Evolutionary conservation across 2,329 filamentous ascomycete genomes (phyloP), one percentile per base, ranked within the genome.

Genomic region (Scolecobasidium constrictum): DNA sequence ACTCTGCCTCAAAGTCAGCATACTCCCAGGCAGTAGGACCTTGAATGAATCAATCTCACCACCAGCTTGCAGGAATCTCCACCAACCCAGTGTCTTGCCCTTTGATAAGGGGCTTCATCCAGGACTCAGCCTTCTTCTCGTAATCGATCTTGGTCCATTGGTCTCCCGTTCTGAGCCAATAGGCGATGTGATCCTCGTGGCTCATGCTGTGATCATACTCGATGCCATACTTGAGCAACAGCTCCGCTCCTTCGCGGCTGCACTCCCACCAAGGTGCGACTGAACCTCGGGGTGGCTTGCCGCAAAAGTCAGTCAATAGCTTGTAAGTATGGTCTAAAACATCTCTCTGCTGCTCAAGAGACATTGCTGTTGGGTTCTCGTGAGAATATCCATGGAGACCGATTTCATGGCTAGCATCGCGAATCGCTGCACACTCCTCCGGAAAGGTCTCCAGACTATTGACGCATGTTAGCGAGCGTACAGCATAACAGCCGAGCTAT

Each of bases 211-310:
- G 78, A 51, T 83, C 79, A 52, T 83, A 83, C 50, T 81, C 77
- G 47, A 83, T 75, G 12, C 79, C 78, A 52, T 83, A 83, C 48
- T 67, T 69, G 13, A 82, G 65, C 51, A 83, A 63, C 13, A 83
- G 59, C 48, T 83, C 73, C 0, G 75, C 74, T 3, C 78, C 80
- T 54, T 85, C 81, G 48, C 75, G 71, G 46, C 73, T 78, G 0
- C 75, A 78, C 54, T 86, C 82, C 82, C 81, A 87, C 44, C 75
- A 87, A 0, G 83, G 83, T 1, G 81, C 82, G 0, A 86, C 82
- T 31, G 72, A 79, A 1, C 83, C 83, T 1, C 80, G 66, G 0
- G 83, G 83, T 1, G 78, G 78, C 60, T 84, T 85, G n/a, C 48
- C 58, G 33, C 72, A 74, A 52, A 88, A 82, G 0, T 81, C 75